Conservation (phyloP, 805 yeast genomes). For the Scheffersomyces amazonensis region DNA sequence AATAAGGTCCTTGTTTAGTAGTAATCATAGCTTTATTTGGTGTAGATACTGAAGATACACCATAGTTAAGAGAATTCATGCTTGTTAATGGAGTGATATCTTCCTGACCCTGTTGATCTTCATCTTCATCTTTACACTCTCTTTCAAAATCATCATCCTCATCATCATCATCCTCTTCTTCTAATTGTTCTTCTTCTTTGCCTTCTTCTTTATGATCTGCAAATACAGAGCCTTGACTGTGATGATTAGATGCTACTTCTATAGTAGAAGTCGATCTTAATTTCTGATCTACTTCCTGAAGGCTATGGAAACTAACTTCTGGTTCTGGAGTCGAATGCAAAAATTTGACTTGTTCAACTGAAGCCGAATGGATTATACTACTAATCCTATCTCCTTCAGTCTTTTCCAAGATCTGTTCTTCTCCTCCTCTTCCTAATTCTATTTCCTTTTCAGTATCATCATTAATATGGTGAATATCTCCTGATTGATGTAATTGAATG, state of each 20-base stretch:
- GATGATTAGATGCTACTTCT: not conserved
- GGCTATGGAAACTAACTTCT: not conserved
- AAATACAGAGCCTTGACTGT: no score
- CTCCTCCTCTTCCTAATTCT: not conserved
- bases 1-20: not conserved
- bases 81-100: constrained; percentile 36
- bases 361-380: not conserved
- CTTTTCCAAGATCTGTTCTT: not conserved
- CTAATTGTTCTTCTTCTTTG: constrained; percentile 1
- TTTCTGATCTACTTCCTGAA: not conserved
- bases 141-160: constrained; percentile 15
- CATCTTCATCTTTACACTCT: constrained; percentile 11
- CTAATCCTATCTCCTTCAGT: not conserved
- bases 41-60: not conserved
- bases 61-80: constrained; percentile 24
- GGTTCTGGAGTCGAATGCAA: not conserved
- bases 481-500: not conserved
- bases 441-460: not conserved
- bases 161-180: constrained; percentile 14
- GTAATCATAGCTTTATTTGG: constrained; percentile 5
- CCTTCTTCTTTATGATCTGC: not conserved
- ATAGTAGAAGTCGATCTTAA: not conserved
- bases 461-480: not conserved
- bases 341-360: not conserved
- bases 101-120: constrained; percentile 3